Evolutionary conservation across 305 asterid genomes (phyloP).

Genomic region (Solanum chacoense): DNA sequence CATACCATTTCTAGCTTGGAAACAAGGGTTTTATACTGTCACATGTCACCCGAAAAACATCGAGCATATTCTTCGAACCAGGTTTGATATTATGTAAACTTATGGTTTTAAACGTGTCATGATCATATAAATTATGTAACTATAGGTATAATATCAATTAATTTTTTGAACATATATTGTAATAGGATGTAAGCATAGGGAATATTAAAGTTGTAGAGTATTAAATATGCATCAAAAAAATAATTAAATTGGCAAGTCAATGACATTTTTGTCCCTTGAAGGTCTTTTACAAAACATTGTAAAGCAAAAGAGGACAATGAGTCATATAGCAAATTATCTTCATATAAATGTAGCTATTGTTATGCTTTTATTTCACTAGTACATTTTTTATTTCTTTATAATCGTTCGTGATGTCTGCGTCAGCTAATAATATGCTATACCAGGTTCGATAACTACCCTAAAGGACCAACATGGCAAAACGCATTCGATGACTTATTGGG

Average conservation of each 20-base stretch:
- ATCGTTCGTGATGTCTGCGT: background rate
- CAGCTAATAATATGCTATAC: background rate
- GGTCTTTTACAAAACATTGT: too few relatives aligned
- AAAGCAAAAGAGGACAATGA: background rate
- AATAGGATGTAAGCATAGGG: background rate
- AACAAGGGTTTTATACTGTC: conserved; percentile 62
- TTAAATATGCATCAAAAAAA: background rate
- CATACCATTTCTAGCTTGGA: conserved; percentile 49
- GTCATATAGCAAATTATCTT: background rate
- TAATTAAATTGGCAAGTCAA: conserved; percentile 40
- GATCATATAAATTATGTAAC: background rate
- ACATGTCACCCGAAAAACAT: conserved; percentile 74
- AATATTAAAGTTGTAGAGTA: background rate
- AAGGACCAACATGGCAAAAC: conserved; percentile 61
- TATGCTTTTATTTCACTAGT: background rate
- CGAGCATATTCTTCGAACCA: conserved; percentile 68
- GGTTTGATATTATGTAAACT: conserved; percentile 18
- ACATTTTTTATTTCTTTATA: background rate
- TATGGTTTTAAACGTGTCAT: background rate
- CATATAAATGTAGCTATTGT: background rate
- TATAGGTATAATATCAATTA: background rate
- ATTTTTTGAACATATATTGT: background rate
- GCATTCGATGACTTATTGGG: conserved; percentile 53
- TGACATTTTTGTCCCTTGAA: background rate
- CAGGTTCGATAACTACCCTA: conserved; percentile 67